A percentile compares a stretch with the other conserved stretches of the same genome.
Conservation (phyloP, 176 grass and related monocot genomes). For the Neostapfia colusana region DNA sequence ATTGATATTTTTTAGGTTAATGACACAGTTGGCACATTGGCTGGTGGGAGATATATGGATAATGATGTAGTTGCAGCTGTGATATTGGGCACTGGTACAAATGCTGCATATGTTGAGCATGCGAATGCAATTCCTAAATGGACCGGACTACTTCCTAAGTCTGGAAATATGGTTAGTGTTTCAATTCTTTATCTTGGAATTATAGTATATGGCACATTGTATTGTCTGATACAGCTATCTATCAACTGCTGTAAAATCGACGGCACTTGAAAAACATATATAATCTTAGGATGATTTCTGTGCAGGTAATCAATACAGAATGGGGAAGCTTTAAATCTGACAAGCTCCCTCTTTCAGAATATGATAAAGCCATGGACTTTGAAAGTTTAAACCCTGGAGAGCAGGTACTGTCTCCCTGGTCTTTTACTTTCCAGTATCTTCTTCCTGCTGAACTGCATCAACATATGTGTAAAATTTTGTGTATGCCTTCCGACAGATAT, state of each 20-base stretch:
- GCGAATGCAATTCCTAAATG: conserved; percentile 70
- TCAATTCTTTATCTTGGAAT: conserved; percentile 12
- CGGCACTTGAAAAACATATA: background rate
- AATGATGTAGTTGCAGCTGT: conserved; percentile 64
- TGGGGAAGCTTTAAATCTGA: conserved; percentile 88
- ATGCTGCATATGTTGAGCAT: conserved; percentile 84
- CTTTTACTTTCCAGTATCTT: background rate
- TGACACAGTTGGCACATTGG: conserved; percentile 68
- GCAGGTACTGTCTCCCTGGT: conserved; percentile 44
- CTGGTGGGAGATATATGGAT: conserved; percentile 70
- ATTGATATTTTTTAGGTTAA: conserved; percentile 53
- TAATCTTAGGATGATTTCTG: conserved; percentile 13
- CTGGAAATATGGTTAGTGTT: conserved; percentile 63
- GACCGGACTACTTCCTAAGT: conserved; percentile 49
- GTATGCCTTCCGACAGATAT: conserved; percentile 55
- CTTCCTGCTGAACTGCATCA: background rate
- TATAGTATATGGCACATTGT: background rate
- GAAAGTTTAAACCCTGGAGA: conserved; percentile 92
- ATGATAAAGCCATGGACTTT: conserved; percentile 72
- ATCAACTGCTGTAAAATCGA: background rate
- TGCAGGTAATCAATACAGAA: conserved; percentile 91
- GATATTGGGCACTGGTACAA: conserved; percentile 84
- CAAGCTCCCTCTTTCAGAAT: conserved; percentile 79
- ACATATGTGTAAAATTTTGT: conserved; percentile 14
- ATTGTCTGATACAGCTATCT: background rate